phyloP scores from a whole-genome alignment of 2,329 filamentous ascomycete species.

The Cladophialophora chaetospira region DNA sequence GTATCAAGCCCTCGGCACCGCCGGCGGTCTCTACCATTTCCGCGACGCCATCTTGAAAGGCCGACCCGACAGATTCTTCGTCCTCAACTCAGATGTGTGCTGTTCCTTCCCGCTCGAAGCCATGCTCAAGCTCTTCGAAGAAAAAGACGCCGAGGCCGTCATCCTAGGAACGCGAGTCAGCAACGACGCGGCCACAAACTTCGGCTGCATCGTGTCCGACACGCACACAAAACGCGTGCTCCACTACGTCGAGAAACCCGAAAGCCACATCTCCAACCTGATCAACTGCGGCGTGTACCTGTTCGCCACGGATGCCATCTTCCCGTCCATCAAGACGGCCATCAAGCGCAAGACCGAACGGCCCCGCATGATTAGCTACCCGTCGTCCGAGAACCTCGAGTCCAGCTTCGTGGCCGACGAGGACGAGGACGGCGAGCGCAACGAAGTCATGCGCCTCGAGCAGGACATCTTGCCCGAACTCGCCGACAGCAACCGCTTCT shows the following conservation, averaged over 20 bases:
- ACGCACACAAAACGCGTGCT: constrained; percentile 90
- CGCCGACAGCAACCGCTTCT: constrained; percentile 96
- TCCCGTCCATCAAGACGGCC: constrained; percentile 88
- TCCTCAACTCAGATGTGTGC: constrained; percentile 97
- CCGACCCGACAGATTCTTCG: constrained; percentile 90
- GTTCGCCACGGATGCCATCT: constrained; percentile 92
- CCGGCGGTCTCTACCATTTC: constrained; percentile 97
- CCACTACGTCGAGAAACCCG: constrained; percentile 99
- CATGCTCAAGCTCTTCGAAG: constrained; percentile 92
- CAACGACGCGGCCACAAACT: constrained; percentile 91
- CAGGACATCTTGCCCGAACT: constrained; percentile 96
- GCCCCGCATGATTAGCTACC: constrained; percentile 89
- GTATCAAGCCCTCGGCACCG: constrained; percentile 94
- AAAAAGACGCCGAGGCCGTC: constrained; percentile 94
- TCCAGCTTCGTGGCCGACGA: constrained; percentile 67
- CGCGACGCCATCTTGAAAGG: constrained; percentile 98
- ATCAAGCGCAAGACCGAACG: constrained; percentile 95
- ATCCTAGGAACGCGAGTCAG: constrained; percentile 90
- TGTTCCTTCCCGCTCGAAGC: constrained; percentile 95
- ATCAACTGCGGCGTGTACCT: constrained; percentile 99
- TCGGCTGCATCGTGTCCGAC: constrained; percentile 96
- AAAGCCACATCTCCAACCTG: constrained; percentile 94
- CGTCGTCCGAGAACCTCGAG: constrained; percentile 90
- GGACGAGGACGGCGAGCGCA: constrained; percentile 74
- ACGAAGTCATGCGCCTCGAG: constrained; percentile 88